A percentile compares a stretch with the other conserved stretches of the same genome.
These are phyloP conservation scores for Waitea zeae DNA, from an alignment of 1,284 basidiomycete genomes.

Conservation along the genomic window DNA sequence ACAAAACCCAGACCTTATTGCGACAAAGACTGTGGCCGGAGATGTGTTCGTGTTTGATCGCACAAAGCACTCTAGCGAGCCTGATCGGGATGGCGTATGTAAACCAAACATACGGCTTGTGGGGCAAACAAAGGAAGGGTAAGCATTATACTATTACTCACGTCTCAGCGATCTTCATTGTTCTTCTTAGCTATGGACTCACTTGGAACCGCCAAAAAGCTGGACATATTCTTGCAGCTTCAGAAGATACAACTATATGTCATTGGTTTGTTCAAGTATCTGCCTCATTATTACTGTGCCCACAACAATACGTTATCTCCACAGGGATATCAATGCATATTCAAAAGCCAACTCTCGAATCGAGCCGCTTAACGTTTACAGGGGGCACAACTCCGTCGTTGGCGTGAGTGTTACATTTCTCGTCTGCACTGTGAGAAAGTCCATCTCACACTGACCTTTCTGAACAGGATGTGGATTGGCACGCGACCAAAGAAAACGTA, in stretches of 20 bases:
- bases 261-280: slow-evolving; percentile 74
- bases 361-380: slow-evolving; percentile 71
- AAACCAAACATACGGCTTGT: slow-evolving; percentile 84
- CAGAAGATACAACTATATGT: slow-evolving; percentile 92
- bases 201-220: slow-evolving; percentile 77
- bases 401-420: slow-evolving; percentile 37
- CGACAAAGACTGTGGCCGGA: slow-evolving; percentile 84
- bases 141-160: slow-evolving; percentile 39
- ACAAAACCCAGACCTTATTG: slow-evolving; percentile 93
- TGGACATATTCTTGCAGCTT: slow-evolving; percentile 84
- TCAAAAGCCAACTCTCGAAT: slow-evolving; percentile 66
- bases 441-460: not conserved
- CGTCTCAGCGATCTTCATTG: slow-evolving; percentile 2
- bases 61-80: slow-evolving; percentile 92
- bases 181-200: slow-evolving; percentile 6
- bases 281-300: too few species aligned
- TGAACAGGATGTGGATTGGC: slow-evolving; percentile 90
- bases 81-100: slow-evolving; percentile 69
- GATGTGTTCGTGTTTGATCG: slow-evolving; percentile 92
- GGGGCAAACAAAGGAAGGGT: slow-evolving; percentile 90
- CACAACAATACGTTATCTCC: slow-evolving; percentile 4
- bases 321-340: slow-evolving; percentile 86
- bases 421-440: too few species aligned
- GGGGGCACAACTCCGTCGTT: slow-evolving; percentile 79
- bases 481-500: slow-evolving; percentile 66